Evolutionary conservation across 768 basidiomycete species (phyloP).

Genomic region (Boletus rubescentipes): DNA sequence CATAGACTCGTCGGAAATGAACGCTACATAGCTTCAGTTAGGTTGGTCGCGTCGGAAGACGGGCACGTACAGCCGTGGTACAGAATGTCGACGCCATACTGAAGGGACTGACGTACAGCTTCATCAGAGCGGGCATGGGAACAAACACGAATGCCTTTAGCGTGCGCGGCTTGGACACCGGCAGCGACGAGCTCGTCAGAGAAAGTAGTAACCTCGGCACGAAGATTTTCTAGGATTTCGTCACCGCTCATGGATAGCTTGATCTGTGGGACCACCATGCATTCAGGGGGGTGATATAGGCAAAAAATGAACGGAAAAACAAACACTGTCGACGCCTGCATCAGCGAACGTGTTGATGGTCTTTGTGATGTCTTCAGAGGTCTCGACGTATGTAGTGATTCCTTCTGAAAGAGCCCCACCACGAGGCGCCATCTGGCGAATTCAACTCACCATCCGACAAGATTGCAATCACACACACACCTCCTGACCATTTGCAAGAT

Average conservation of each 20-base stretch:
- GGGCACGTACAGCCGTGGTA: conserved; percentile 26
- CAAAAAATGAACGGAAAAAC: background rate
- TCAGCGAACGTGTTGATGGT: conserved; percentile 27
- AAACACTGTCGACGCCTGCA: conserved; percentile 21
- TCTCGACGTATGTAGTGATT: conserved; percentile 35
- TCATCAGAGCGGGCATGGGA: conserved; percentile 38
- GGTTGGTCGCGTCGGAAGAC: background rate
- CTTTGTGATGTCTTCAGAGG: conserved; percentile 27
- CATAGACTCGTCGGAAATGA: conserved; percentile 38
- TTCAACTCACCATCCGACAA: background rate
- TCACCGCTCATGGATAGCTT: conserved; percentile 40
- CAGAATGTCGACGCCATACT: conserved; percentile 36
- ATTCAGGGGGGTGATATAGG: background rate
- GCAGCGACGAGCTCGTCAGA: conserved; percentile 34
- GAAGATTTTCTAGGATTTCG: conserved; percentile 34
- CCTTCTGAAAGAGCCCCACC: conserved; percentile 32
- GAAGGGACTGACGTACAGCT: conserved; percentile 34
- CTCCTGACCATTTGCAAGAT: conserved; percentile 37
- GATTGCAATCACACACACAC: conserved; percentile 10
- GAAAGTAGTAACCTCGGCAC: conserved; percentile 37
- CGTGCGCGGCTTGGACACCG: conserved; percentile 36
- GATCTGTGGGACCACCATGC: conserved; percentile 16
- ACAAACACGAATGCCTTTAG: conserved; percentile 36
- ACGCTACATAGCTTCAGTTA: conserved; percentile 24
- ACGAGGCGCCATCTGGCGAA: conserved; percentile 28